These are phyloP conservation scores for Colletotrichum melonis DNA, from an alignment of 2,329 filamentous ascomycete species.

Conservation along the genomic window DNA sequence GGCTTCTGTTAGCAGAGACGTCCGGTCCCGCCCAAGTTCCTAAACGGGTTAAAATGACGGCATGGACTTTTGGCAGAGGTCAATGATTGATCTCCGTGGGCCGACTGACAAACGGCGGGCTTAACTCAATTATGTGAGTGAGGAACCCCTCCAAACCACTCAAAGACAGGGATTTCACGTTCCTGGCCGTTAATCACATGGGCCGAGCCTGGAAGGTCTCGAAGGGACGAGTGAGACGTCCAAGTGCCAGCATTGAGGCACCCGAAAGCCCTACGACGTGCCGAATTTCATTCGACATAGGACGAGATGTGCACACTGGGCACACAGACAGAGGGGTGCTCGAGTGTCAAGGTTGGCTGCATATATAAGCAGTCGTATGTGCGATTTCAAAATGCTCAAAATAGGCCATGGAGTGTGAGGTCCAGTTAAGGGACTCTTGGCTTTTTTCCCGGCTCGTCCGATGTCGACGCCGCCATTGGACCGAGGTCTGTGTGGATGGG, in stretches of 20 bases:
- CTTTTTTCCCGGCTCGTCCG: constrained; percentile 22
- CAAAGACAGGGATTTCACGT: not conserved
- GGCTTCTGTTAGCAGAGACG: constrained; percentile 14
- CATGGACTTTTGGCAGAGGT: constrained; percentile 25
- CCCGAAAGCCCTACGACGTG: not conserved
- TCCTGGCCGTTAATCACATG: not conserved
- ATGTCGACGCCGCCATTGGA: constrained; percentile 14
- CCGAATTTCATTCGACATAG: not conserved
- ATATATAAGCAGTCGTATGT: not conserved
- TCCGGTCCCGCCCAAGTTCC: constrained; percentile 22
- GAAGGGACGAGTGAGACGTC: constrained; percentile 14
- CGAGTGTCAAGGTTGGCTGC: constrained; percentile 12
- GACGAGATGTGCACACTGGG: not conserved
- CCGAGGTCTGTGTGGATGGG: constrained; percentile 9
- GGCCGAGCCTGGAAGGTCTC: not conserved
- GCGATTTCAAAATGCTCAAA: not conserved
- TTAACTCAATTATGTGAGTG: not conserved
- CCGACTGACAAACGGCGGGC: constrained; percentile 6
- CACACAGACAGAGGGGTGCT: constrained; percentile 1
- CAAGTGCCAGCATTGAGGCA: constrained; percentile 7
- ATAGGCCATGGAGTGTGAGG: not conserved
- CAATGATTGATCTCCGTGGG: constrained; percentile 2
- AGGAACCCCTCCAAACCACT: not conserved
- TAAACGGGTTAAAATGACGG: constrained; percentile 28
- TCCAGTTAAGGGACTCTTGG: constrained; percentile 14